A percentile compares a stretch with the other conserved stretches of the same genome.
Conservation (phyloP, 352 stramenopile species). For the Phytophthora ohioensis region DNA sequence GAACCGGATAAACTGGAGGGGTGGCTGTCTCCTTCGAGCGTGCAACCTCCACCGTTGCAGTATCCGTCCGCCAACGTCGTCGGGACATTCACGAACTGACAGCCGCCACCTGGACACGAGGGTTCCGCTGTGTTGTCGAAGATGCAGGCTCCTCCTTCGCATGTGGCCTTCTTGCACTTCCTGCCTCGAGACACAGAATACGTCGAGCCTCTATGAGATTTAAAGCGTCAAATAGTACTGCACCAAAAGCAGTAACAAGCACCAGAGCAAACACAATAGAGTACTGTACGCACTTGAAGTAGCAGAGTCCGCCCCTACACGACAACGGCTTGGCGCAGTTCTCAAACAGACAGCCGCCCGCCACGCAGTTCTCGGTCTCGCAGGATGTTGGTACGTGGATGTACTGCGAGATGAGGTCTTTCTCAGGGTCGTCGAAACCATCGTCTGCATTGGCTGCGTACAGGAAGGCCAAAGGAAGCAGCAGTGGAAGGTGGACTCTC, state of each 20-base stretch:
- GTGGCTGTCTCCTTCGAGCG: conserved; percentile 53
- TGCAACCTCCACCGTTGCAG: conserved; percentile 63
- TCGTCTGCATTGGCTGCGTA: conserved; percentile 5
- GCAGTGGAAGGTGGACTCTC: conserved; percentile 1
- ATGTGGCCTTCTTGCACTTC: conserved; percentile 57
- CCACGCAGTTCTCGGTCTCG: conserved; percentile 43
- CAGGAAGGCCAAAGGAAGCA: conserved; percentile 15
- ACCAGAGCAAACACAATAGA: background rate
- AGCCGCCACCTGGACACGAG: conserved; percentile 60
- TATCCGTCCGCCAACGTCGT: conserved; percentile 60
- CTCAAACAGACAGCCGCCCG: conserved; percentile 63
- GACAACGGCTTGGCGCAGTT: conserved; percentile 52
- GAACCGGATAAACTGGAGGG: conserved; percentile 46
- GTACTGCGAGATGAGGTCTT: conserved; percentile 43
- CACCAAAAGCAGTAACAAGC: background rate
- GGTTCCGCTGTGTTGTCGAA: conserved; percentile 52
- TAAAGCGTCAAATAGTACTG: conserved; percentile 9
- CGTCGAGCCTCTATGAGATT: conserved; percentile 39
- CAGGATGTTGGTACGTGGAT: conserved; percentile 50
- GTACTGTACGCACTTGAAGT: conserved; percentile 52
- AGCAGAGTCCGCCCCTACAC: conserved; percentile 63
- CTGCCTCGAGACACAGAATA: conserved; percentile 43
- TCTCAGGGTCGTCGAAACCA: background rate
- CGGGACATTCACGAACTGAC: conserved; percentile 56
- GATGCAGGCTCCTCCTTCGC: conserved; percentile 59